Evolutionary conservation across 2,329 filamentous ascomycete species (phyloP).

Genomic region (Apiospora kogelbergensis): DNA sequence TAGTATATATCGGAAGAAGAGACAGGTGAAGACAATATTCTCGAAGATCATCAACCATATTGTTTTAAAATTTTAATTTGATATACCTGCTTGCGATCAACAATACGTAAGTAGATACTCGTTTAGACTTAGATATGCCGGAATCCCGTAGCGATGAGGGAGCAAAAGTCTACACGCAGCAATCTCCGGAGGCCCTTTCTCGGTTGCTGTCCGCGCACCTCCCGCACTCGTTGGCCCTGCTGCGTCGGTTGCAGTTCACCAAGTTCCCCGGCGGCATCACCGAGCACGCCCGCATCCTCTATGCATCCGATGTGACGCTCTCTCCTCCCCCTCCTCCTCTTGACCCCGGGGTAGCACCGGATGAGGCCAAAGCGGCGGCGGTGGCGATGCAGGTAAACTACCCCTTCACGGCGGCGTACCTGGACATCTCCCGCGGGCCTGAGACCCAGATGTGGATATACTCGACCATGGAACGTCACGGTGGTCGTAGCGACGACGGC

Average conservation of each 20-base stretch:
- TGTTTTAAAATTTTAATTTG: too few relatives aligned
- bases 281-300: slow-evolving; percentile 42
- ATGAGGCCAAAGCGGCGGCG: background rate
- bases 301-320: slow-evolving; percentile 26
- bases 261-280: slow-evolving; percentile 41
- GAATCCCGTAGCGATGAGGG: background rate
- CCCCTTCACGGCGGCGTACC: slow-evolving; percentile 56
- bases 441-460: slow-evolving; percentile 69
- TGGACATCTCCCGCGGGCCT: slow-evolving; percentile 59
- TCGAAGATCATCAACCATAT: too few relatives aligned
- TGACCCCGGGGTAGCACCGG: too few relatives aligned
- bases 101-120: too few relatives aligned
- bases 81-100: too few relatives aligned
- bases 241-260: slow-evolving; percentile 63
- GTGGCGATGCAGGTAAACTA: slow-evolving; percentile 12
- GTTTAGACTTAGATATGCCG: background rate
- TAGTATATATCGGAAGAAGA: too few relatives aligned
- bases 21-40: background rate
- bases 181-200: slow-evolving; percentile 38
- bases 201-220: slow-evolving; percentile 48
- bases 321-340: background rate
- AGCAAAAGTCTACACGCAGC: slow-evolving; percentile 24
- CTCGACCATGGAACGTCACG: slow-evolving; percentile 43
- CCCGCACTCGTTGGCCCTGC: slow-evolving; percentile 59
- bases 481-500: background rate